Evolutionary conservation across 208 protist species (phyloP), one percentile per base, ranked within the genome.

Genomic region (Leishmania mexicana): DNA sequence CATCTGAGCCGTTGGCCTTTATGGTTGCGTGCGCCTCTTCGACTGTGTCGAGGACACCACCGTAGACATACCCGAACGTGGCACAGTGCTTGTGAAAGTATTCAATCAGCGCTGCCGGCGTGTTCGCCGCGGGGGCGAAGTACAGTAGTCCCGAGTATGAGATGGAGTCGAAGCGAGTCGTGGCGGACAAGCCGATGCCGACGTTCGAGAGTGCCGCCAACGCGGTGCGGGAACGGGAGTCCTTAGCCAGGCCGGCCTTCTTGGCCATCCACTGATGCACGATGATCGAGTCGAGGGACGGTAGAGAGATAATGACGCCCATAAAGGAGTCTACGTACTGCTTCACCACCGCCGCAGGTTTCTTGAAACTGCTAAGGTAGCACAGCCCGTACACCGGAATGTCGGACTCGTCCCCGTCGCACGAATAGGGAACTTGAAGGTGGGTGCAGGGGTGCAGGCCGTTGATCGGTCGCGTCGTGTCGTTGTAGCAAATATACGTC

Each of bases 241-340:
- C 60, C 28, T 64, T 72, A 19, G 68, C 76, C 38, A 87, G 80
- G 24, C 78, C 79, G 10, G 79, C 75, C 81, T 94, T 91, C 73
- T 90, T 88, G 24, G 91, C 91, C 13, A 93, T 73, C 89, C 91
- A 94, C 80, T 94, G 91, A n/a, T 90, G 80, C 70, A 84, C 31
- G 51, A 94, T 91, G 78, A 94, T 79, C 28, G 70, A 78, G 77
- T 94, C 89, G 73, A 94, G 87, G 57, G 82, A 75, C n/a, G 85
- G 89, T 15, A 90, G 35, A 13, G 83, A 49, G 31, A 87, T 83
- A 54, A 85, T 49, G 47, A 19, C 24, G n/a, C 83, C 86, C 38
- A 80, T 65, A 42, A 85, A 72, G 4, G 65, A 62, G 74, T 72
- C 62, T 13, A 88, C 49, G 75, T 86, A 94, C 53, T 83, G 58